These are phyloP conservation scores for Trichophyton benhamiae DNA, from an alignment of 2,329 filamentous ascomycete genomes.

Conservation along the genomic window DNA sequence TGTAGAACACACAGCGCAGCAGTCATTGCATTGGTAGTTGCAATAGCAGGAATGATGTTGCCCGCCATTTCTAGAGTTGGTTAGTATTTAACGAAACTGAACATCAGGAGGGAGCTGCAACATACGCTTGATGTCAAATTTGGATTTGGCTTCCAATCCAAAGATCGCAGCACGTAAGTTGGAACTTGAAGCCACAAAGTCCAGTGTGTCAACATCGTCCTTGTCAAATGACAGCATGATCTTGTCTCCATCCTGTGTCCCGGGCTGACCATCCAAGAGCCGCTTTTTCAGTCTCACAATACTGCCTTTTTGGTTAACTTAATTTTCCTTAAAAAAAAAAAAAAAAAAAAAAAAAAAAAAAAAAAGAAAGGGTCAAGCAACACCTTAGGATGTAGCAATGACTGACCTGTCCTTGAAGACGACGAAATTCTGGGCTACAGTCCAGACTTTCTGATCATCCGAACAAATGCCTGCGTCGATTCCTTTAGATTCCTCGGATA, in stretches of 20 bases:
- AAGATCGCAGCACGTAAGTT: constrained; percentile 87
- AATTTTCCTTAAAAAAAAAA: no score
- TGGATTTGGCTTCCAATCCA: constrained; percentile 72
- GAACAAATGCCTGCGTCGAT: constrained; percentile 44
- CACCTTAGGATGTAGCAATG: background rate
- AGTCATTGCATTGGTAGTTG: constrained; percentile 93
- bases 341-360: no score
- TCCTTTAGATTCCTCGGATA: constrained; percentile 23
- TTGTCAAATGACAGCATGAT: constrained; percentile 84
- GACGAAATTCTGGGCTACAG: constrained; percentile 65
- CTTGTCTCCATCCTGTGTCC: constrained; percentile 27
- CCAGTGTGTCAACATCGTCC: constrained; percentile 85
- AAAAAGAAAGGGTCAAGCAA: no score
- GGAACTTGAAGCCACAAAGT: constrained; percentile 83
- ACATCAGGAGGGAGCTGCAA: constrained; percentile 3
- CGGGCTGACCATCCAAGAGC: constrained; percentile 51
- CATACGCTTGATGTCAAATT: constrained; percentile 81
- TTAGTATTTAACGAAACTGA: background rate
- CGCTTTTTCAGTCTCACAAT: constrained; percentile 64
- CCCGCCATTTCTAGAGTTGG: constrained; percentile 70
- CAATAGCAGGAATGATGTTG: constrained; percentile 97
- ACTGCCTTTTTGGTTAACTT: constrained; percentile 31
- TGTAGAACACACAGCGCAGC: constrained; percentile 85
- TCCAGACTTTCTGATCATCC: constrained; percentile 69
- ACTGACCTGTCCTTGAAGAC: constrained; percentile 71